Conservation (phyloP, 1,139 yeast genomes). For the Protomyces gravidus region DNA sequence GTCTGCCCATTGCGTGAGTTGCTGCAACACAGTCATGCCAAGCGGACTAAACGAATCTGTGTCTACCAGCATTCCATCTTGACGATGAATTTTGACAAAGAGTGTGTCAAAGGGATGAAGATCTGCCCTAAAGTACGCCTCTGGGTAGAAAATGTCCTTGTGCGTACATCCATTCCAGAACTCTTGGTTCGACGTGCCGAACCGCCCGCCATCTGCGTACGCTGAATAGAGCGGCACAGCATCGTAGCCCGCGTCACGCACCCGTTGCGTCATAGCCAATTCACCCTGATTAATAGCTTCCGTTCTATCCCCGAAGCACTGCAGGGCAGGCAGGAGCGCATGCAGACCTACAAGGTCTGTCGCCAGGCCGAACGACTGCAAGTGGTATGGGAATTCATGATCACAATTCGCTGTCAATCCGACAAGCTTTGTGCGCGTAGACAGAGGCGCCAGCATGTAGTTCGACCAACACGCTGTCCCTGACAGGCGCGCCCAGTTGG, state of each 20-base stretch:
- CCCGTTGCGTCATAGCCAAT: slow-evolving; percentile 2
- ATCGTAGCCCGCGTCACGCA: slow-evolving; percentile 20
- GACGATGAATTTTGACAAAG: slow-evolving; percentile 5
- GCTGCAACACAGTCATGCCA: slow-evolving; percentile 4
- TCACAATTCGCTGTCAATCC: slow-evolving; percentile 23
- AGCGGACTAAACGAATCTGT: not conserved
- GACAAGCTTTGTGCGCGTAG: slow-evolving; percentile 2
- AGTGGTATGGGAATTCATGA: slow-evolving; percentile 2
- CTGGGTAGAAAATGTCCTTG: slow-evolving; percentile 4
- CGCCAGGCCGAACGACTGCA: slow-evolving; percentile 15
- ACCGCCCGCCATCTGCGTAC: not conserved
- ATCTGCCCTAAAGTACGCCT: slow-evolving; percentile 5
- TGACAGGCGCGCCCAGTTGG: slow-evolving; percentile 8
- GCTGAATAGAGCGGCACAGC: slow-evolving; percentile 12
- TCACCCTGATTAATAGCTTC: slow-evolving; percentile 10
- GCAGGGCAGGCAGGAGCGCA: slow-evolving; percentile 10
- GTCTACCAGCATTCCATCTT: not conserved
- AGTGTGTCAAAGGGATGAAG: slow-evolving; percentile 19
- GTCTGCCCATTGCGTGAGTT: slow-evolving; percentile 16
- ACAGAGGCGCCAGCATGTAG: not conserved
- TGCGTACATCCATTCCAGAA: slow-evolving; percentile 11
- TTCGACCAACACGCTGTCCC: slow-evolving; percentile 11
- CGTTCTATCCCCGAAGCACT: not conserved
- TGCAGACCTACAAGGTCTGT: slow-evolving; percentile 12
- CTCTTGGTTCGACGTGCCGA: not conserved